Evolutionary conservation across 2,329 filamentous ascomycete genomes (phyloP).

Genomic region (Sclerotinia glacialis): DNA sequence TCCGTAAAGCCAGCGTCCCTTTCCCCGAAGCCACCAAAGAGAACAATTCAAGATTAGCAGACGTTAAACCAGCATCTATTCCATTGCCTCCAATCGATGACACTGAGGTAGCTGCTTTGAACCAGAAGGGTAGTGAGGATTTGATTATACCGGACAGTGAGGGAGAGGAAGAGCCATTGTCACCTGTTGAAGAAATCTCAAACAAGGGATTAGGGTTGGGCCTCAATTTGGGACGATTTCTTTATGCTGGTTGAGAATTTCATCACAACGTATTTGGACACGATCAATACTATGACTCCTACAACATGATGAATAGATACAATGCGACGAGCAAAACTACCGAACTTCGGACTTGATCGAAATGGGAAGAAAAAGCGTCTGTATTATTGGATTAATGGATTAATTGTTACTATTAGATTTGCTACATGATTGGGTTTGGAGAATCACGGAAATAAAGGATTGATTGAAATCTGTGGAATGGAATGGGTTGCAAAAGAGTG

Average conservation of each 20-base stretch:
- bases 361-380: neutral
- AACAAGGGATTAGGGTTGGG: neutral
- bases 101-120: slow-evolving; percentile 29
- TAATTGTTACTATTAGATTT: neutral
- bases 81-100: slow-evolving; percentile 37
- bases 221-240: slow-evolving; percentile 25
- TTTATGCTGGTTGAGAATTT: slow-evolving; percentile 22
- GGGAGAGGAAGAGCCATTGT: slow-evolving; percentile 38
- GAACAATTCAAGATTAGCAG: slow-evolving; percentile 6
- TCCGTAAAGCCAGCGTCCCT: slow-evolving; percentile 26
- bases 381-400: slow-evolving; percentile 11
- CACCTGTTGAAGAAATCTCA: slow-evolving; percentile 21
- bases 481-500: neutral
- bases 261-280: neutral
- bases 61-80: slow-evolving; percentile 41
- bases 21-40: slow-evolving; percentile 33
- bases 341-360: neutral
- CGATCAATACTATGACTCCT: neutral
- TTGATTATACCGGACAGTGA: slow-evolving; percentile 51
- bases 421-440: neutral
- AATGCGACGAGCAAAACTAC: neutral
- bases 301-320: neutral
- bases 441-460: neutral
- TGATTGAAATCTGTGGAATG: neutral
- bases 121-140: slow-evolving; percentile 49